Conservation (phyloP, 139 green algal genomes). For the Mychonastes homosphaera region DNA sequence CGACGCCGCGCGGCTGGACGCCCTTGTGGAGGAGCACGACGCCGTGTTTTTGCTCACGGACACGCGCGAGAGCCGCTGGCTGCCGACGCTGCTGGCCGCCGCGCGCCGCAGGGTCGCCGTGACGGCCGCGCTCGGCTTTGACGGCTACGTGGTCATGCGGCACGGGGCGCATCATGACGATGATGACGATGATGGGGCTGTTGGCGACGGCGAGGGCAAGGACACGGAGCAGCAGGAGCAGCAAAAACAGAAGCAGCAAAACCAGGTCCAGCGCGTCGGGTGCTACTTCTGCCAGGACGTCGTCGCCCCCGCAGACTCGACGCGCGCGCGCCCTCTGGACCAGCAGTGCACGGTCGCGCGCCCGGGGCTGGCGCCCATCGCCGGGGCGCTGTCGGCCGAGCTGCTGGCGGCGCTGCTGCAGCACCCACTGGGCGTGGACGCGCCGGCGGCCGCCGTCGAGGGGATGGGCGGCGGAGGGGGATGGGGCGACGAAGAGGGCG, state of each 20-base stretch:
- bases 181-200: no score
- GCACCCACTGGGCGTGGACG: constrained; percentile 45
- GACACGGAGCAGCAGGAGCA: not conserved
- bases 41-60: constrained; percentile 92
- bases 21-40: constrained; percentile 61
- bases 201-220: constrained; percentile 5
- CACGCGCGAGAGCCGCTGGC: constrained; percentile 85
- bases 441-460: constrained; percentile 26
- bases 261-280: constrained; percentile 46
- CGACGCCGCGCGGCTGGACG: constrained; percentile 34
- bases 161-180: constrained; percentile 45
- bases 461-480: constrained; percentile 4
- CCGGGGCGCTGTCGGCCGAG: constrained; percentile 80
- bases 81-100: constrained; percentile 79
- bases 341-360: constrained; percentile 91
- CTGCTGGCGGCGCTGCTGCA: constrained; percentile 69
- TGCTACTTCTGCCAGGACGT: constrained; percentile 99
- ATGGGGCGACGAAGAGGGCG: not conserved
- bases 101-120: constrained; percentile 60
- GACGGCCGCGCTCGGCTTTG: constrained; percentile 88
- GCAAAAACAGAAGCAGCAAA: not conserved
- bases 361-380: constrained; percentile 80
- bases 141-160: constrained; percentile 69
- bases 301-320: constrained; percentile 83
- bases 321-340: constrained; percentile 74